Evolutionary conservation across 768 basidiomycete genomes (phyloP), one percentile per base, ranked within the genome.

Genomic region (Tulasnella sp.): DNA sequence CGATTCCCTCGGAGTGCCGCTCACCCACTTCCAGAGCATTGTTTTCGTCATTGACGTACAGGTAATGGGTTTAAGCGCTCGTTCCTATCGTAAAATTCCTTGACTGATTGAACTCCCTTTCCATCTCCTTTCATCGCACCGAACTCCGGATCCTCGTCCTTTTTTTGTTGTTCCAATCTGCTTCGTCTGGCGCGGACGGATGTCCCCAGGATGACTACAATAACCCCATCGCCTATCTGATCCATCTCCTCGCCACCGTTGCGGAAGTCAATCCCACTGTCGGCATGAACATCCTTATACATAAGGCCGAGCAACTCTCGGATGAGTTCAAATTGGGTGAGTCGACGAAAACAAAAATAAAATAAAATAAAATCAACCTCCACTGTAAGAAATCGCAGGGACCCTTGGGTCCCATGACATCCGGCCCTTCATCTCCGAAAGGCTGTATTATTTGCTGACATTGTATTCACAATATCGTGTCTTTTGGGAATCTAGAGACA

Each of bases 41-140:
- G 82, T 97, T 56, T 98, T 93, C 65, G 91, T 97, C 26, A 87
- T 97, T 64, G 95, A 98, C 67, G 94, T 96, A 56, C 86, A 92
- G 71, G 92, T 90, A 67, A 66, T 15, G 11, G 19, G 56, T 50
- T 45, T 7, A 48, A 5, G 27, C 47, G 27, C n/a, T 48, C 7
- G 11, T 48, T 5, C n/a, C 5, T 23, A 49, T 44, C 41, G 19
- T 23, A 21, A 21, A 9, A 27, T 15, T 9, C n/a, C 26, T 19
- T n/a, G 24, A 56, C 60, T 51, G 44, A 53, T 51, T 32, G 27
- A 29, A 30, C 47, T 42, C 27, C 34, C n/a, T 15, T 49, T 63
- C 56, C 43, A 26, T 23, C 52, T 32, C 50, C 29, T 17, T 44
- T 50, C 29, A 49, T 49, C 44, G 24, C 43, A 11, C 56, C 43